Percentiles rank a stretch among this genome's conserved stretches.
These are phyloP conservation scores for Torrubiellomyces zombiae DNA, from an alignment of 2,329 filamentous ascomycete genomes.

Conservation along the genomic window DNA sequence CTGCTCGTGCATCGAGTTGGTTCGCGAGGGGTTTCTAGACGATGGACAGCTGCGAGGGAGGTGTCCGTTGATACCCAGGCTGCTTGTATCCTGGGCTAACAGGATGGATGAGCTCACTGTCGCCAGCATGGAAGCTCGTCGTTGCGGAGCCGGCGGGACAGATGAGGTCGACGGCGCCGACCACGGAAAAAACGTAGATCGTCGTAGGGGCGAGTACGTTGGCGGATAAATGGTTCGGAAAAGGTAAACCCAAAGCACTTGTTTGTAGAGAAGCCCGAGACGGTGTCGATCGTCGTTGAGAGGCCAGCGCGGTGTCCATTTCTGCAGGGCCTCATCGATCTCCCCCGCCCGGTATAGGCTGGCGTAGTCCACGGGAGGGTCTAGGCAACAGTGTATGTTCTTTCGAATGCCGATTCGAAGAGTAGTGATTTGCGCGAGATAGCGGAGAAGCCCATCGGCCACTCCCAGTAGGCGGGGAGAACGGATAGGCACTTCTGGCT, in stretches of 20 bases:
- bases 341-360: constrained; percentile 56
- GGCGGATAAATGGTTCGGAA: constrained; percentile 45
- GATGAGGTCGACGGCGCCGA: constrained; percentile 9
- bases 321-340: constrained; percentile 57
- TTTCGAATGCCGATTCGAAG: constrained; percentile 59
- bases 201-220: constrained; percentile 11
- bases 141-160: constrained; percentile 8
- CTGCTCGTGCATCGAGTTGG: constrained; percentile 23
- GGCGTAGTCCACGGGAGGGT: constrained; percentile 57
- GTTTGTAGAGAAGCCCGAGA: constrained; percentile 43
- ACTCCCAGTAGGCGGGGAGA: constrained; percentile 56
- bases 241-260: constrained; percentile 50
- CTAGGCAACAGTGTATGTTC: constrained; percentile 42
- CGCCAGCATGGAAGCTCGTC: constrained; percentile 20
- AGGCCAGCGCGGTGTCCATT: constrained; percentile 53
- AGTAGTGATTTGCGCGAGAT: constrained; percentile 62
- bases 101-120: constrained; percentile 7
- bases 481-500: constrained; percentile 23
- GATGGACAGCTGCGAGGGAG: constrained; percentile 15
- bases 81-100: neutral
- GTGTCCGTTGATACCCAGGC: constrained; percentile 4
- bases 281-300: constrained; percentile 37
- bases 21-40: constrained; percentile 19
- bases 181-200: constrained; percentile 15
- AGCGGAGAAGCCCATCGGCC: constrained; percentile 63